These are phyloP conservation scores for Aegilops bicornis DNA, from an alignment of 176 grass and related monocot species.

Conservation along the genomic window DNA sequence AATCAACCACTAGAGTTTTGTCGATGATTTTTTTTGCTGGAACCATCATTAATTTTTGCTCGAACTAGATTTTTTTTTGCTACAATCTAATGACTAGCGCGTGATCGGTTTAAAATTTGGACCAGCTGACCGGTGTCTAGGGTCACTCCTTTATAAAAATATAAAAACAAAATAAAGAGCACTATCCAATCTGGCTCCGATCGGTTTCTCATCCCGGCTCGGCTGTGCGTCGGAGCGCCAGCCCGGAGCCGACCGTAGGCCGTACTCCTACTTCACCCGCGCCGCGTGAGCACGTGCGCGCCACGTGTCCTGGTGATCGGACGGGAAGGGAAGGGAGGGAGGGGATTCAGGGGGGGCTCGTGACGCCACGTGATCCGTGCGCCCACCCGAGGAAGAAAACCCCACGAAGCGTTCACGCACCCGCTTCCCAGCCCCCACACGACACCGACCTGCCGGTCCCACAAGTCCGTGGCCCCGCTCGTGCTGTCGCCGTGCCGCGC, in stretches of 20 bases:
- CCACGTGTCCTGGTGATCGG: constrained; percentile 16
- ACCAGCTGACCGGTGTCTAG: too few relatives aligned
- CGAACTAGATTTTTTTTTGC: too few relatives aligned
- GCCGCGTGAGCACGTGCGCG: constrained; percentile 34
- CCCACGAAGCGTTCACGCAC: neutral
- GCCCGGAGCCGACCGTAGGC: neutral
- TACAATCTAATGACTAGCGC: too few relatives aligned
- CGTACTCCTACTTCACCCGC: neutral
- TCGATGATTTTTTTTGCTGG: too few relatives aligned
- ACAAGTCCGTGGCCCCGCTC: accelerated
- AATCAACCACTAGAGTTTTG: too few relatives aligned
- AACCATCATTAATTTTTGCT: too few relatives aligned
- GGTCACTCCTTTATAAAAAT: too few relatives aligned
- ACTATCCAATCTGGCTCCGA: too few relatives aligned
- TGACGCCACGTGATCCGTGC: constrained; percentile 51
- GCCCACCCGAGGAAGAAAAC: constrained; percentile 5
- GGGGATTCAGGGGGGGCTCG: constrained; percentile 30
- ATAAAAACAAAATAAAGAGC: too few relatives aligned
- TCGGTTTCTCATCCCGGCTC: neutral
- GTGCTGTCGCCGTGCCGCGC: neutral
- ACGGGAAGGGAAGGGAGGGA: neutral
- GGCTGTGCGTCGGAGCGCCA: neutral
- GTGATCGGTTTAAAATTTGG: too few relatives aligned
- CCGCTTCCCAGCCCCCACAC: accelerated
- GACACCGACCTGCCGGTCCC: neutral